Evolutionary conservation across 2,329 filamentous ascomycete genomes (phyloP).

Genomic region (Dactylellina parvicollis): DNA sequence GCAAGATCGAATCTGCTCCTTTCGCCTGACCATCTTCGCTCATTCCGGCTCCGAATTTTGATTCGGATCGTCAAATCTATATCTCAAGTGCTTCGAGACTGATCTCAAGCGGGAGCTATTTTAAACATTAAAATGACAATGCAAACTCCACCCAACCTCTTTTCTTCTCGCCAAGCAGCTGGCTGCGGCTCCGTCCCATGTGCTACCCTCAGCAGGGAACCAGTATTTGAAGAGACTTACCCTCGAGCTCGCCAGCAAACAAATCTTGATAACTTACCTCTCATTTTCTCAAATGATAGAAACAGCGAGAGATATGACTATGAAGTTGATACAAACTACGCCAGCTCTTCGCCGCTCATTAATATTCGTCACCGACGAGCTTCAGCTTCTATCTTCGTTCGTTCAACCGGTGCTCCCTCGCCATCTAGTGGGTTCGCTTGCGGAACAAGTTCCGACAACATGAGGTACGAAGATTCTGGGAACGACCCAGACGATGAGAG

Average conservation of each 20-base stretch:
- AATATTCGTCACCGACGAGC: background rate
- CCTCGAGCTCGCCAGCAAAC: background rate
- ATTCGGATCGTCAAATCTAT: no score
- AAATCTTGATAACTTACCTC: background rate
- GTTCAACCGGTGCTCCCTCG: slow-evolving; percentile 20
- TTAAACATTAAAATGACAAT: background rate
- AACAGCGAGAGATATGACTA: background rate
- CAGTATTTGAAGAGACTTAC: background rate
- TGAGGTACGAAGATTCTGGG: background rate
- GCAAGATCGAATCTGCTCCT: no score
- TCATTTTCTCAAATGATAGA: background rate
- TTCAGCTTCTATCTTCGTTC: background rate
- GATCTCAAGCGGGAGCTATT: background rate
- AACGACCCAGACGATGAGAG: background rate
- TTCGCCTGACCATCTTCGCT: no score
- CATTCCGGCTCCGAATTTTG: no score
- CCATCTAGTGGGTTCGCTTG: background rate
- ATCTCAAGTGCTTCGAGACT: background rate
- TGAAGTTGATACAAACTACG: background rate
- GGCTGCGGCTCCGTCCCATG: background rate
- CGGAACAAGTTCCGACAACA: background rate
- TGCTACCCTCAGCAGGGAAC: background rate
- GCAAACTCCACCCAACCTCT: background rate
- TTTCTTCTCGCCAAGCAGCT: background rate
- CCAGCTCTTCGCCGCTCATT: background rate